Conservation (phyloP, 2,329 filamentous ascomycete genomes). For the Sclerotinia borealis region DNA sequence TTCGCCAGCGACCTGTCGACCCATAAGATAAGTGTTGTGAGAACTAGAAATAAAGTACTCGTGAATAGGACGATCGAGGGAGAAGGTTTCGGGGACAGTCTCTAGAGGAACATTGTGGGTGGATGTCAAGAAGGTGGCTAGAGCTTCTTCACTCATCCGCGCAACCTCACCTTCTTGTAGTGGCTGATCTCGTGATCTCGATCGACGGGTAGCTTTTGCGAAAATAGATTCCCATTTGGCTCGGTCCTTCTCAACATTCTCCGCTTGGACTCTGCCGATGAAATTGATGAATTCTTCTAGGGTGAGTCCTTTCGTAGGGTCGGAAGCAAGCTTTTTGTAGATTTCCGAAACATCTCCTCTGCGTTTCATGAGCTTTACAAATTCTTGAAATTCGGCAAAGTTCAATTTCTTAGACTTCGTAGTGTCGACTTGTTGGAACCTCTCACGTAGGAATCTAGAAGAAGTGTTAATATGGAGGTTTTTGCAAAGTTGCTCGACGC, state of each 20-base stretch:
- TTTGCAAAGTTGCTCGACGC: constrained; percentile 77
- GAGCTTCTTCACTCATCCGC: constrained; percentile 70
- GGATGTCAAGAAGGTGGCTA: constrained; percentile 72
- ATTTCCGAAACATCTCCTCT: constrained; percentile 74
- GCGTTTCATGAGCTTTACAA: constrained; percentile 77
- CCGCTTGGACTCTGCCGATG: constrained; percentile 64
- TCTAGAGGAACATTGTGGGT: constrained; percentile 63
- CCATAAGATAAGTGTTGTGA: constrained; percentile 94
- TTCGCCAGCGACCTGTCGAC: constrained; percentile 80
- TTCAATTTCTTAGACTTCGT: constrained; percentile 60
- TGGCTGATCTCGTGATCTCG: constrained; percentile 42
- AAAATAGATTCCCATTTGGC: constrained; percentile 68
- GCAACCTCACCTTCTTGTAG: constrained; percentile 39
- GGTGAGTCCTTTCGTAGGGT: constrained; percentile 60
- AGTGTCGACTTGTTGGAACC: constrained; percentile 69
- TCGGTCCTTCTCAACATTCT: constrained; percentile 64
- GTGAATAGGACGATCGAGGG: constrained; percentile 78
- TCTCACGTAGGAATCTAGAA: constrained; percentile 62
- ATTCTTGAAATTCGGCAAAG: constrained; percentile 75
- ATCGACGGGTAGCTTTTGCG: constrained; percentile 58
- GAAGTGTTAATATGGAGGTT: constrained; percentile 90
- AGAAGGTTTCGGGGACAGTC: constrained; percentile 52
- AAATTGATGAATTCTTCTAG: constrained; percentile 71
- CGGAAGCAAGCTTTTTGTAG: constrained; percentile 55
- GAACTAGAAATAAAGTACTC: constrained; percentile 99